Evolutionary conservation across 2,329 filamentous ascomycete species (phyloP).

Genomic region (Scedosporium boydii): DNA sequence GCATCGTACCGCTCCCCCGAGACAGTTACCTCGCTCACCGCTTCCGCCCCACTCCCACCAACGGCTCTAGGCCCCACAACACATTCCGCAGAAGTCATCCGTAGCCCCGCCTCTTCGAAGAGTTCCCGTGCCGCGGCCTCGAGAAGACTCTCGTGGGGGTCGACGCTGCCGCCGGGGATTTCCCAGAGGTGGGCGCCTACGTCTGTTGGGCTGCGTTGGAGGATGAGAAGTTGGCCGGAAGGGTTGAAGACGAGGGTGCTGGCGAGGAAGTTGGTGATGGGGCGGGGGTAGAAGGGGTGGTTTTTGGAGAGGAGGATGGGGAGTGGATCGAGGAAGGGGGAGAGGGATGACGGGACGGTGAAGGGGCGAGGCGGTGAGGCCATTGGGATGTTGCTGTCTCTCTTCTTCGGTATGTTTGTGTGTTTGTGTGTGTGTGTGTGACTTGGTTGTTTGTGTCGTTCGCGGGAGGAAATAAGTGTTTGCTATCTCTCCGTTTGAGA

Average conservation of each 20-base stretch:
- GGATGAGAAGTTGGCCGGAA: conserved; percentile 27
- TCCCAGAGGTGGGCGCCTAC: conserved; percentile 37
- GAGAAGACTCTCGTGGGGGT: conserved; percentile 32
- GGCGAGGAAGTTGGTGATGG: conserved; percentile 17
- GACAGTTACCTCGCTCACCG: conserved; percentile 17
- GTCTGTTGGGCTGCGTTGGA: conserved; percentile 35
- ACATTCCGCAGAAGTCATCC: conserved; percentile 19
- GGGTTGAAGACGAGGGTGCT: conserved; percentile 25
- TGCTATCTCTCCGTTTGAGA: no score
- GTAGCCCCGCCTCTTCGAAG: conserved; percentile 34
- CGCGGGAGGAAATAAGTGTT: no score
- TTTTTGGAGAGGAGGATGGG: conserved; percentile 10
- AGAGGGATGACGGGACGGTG: conserved; percentile 10
- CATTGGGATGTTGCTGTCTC: not conserved
- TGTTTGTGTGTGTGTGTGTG: not conserved
- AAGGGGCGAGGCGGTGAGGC: conserved; percentile 9
- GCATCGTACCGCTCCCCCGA: conserved; percentile 19
- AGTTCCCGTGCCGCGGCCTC: conserved; percentile 36
- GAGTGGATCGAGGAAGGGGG: conserved; percentile 8
- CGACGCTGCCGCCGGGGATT: conserved; percentile 35
- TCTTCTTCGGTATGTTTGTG: not conserved
- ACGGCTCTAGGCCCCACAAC: not conserved
- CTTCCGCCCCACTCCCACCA: conserved; percentile 11
- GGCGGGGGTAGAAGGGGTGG: conserved; percentile 1
- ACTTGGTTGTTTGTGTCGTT: no score